Conservation (phyloP, 2,329 filamentous ascomycete species). For the Leptographium wingfieldii region DNA sequence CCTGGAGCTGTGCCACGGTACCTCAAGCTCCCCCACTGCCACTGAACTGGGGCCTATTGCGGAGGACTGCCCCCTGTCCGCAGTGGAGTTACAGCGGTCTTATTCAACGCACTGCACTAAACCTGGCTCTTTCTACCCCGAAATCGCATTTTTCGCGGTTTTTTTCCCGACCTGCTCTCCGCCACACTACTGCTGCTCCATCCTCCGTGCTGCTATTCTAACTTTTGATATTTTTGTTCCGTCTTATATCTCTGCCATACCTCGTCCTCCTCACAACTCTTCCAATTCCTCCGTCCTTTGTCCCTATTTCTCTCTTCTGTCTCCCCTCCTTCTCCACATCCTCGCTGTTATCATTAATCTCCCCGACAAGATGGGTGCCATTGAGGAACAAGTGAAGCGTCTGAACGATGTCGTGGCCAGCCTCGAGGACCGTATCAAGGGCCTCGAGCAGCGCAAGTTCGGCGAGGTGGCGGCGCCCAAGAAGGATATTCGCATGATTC, state of each 20-base stretch:
- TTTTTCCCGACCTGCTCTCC: not conserved
- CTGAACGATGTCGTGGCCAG: slow-evolving; percentile 73
- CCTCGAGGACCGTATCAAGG: slow-evolving; percentile 76
- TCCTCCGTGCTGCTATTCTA: not conserved
- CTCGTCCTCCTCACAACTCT: not conserved
- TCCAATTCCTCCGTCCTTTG: not conserved
- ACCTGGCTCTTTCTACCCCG: slow-evolving; percentile 2
- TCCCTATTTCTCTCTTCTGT: not conserved
- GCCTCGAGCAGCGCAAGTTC: slow-evolving; percentile 64
- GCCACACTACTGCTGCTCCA: not conserved
- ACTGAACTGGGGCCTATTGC: not conserved
- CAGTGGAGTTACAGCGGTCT: not conserved
- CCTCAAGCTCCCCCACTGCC: not conserved
- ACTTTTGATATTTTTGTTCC: not conserved
- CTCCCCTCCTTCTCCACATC: not conserved
- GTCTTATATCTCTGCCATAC: not conserved
- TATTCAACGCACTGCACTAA: not conserved
- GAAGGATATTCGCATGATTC: slow-evolving; percentile 80
- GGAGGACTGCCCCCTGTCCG: not conserved
- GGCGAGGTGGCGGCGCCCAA: slow-evolving; percentile 32
- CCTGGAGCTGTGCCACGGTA: not conserved
- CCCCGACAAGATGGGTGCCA: slow-evolving; percentile 63
- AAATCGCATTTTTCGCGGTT: slow-evolving; percentile 7
- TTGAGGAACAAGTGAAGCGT: slow-evolving; percentile 73
- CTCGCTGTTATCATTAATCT: not conserved